These are phyloP conservation scores for Jatropha curcas DNA, from an alignment of 345 rosid species.

Conservation along the genomic window DNA sequence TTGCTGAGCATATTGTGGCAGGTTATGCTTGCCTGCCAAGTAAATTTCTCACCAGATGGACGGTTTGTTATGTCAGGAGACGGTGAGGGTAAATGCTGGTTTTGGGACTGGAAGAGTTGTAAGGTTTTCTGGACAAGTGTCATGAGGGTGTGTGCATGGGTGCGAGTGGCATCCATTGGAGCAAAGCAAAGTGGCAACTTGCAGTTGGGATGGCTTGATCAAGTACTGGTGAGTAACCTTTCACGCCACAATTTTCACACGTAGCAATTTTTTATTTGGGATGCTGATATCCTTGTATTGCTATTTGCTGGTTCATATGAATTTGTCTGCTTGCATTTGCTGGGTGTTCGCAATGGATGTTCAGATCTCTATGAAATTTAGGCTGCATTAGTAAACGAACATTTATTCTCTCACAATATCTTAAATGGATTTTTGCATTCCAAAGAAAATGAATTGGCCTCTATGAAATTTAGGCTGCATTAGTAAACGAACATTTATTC, in stretches of 20 bases:
- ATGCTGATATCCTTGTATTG: background rate
- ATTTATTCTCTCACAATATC: background rate
- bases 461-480: background rate
- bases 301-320: background rate
- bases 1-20: slow-evolving; percentile 74
- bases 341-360: background rate
- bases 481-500: background rate
- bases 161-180: slow-evolving; percentile 96
- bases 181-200: slow-evolving; percentile 97
- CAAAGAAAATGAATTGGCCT: no score
- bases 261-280: background rate
- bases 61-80: slow-evolving; percentile 99
- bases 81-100: slow-evolving; percentile 99
- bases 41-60: slow-evolving; percentile 97
- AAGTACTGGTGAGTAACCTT: slow-evolving; percentile 79
- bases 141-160: slow-evolving; percentile 91
- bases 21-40: slow-evolving; percentile 99
- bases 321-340: background rate
- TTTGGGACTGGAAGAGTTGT: slow-evolving; percentile 99
- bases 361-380: background rate
- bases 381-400: background rate
- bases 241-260: background rate
- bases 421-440: background rate
- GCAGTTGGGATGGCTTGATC: slow-evolving; percentile 99
- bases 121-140: slow-evolving; percentile 91